Conservation (phyloP, 2,329 filamentous ascomycete species). For the Furcasterigmium sp. region DNA sequence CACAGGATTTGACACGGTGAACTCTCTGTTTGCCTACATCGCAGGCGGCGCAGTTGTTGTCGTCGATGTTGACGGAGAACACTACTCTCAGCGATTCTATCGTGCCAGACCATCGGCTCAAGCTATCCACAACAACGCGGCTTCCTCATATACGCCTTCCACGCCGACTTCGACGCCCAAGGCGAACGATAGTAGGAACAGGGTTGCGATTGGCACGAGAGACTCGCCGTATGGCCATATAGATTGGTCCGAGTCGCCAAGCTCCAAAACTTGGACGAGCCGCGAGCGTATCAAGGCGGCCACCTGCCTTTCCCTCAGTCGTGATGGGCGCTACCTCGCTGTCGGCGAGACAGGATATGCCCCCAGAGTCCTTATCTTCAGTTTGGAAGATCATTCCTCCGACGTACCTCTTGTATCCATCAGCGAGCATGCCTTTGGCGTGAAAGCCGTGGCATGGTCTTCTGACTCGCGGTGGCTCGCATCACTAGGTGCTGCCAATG, state of each 20-base stretch:
- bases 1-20: slow-evolving; percentile 79
- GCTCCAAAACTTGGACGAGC: slow-evolving; percentile 75
- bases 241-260: slow-evolving; percentile 58
- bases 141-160: slow-evolving; percentile 36
- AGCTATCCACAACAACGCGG: slow-evolving; percentile 40
- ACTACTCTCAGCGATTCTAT: slow-evolving; percentile 78
- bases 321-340: slow-evolving; percentile 80
- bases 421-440: slow-evolving; percentile 84
- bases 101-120: slow-evolving; percentile 75
- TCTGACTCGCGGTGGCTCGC: slow-evolving; percentile 81
- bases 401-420: slow-evolving; percentile 81
- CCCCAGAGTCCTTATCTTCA: slow-evolving; percentile 87
- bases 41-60: slow-evolving; percentile 93
- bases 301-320: slow-evolving; percentile 83
- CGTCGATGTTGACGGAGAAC: slow-evolving; percentile 67
- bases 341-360: slow-evolving; percentile 95
- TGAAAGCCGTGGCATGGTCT: slow-evolving; percentile 85
- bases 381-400: slow-evolving; percentile 70
- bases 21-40: slow-evolving; percentile 80
- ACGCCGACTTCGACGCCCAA: slow-evolving; percentile 52
- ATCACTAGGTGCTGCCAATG: slow-evolving; percentile 81
- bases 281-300: slow-evolving; percentile 91
- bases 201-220: slow-evolving; percentile 40
- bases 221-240: slow-evolving; percentile 39
- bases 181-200: slow-evolving; percentile 58